These are phyloP conservation scores for Cladorrhinum sp. DNA, from an alignment of 2,329 filamentous ascomycete genomes.

Conservation along the genomic window DNA sequence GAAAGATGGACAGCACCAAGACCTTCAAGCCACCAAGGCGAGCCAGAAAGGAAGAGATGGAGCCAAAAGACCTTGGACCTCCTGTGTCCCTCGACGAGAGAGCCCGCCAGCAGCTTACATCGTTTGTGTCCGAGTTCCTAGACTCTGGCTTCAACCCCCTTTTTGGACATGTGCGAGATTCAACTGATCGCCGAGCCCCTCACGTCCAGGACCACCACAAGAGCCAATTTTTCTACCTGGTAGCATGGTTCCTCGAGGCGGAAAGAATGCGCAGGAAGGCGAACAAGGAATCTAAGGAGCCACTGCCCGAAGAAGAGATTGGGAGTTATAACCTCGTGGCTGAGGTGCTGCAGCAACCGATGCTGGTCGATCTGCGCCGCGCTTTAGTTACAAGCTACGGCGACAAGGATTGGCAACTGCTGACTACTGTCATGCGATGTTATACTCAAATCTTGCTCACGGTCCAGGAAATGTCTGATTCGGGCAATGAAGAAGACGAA, in stretches of 20 bases:
- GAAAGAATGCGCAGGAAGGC: conserved; percentile 69
- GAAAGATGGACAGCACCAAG: conserved; percentile 89
- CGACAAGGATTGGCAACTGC: conserved; percentile 80
- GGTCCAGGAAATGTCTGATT: conserved; percentile 87
- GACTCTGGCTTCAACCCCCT: conserved; percentile 94
- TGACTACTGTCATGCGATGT: conserved; percentile 86
- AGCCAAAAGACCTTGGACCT: conserved; percentile 72
- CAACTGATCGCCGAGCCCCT: conserved; percentile 84
- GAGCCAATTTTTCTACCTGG: conserved; percentile 86
- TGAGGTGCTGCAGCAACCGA: conserved; percentile 88
- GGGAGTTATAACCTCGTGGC: conserved; percentile 86
- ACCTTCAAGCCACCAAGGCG: conserved; percentile 80
- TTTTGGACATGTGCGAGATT: conserved; percentile 80
- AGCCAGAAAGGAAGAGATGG: conserved; percentile 57
- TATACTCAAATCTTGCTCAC: conserved; percentile 93
- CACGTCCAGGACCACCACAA: conserved; percentile 74
- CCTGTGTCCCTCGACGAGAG: conserved; percentile 65
- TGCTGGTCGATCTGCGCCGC: conserved; percentile 83
- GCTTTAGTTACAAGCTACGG: conserved; percentile 77
- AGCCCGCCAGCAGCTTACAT: conserved; percentile 72
- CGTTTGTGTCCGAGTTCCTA: conserved; percentile 88
- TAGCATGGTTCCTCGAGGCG: conserved; percentile 88
- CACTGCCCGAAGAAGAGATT: conserved; percentile 44
- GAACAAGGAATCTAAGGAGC: conserved; percentile 52
- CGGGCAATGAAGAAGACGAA: conserved; percentile 83